Evolutionary conservation across 2,329 filamentous ascomycete genomes (phyloP), one percentile per base, ranked within the genome.

Genomic region (Apiospora saccharicola): DNA sequence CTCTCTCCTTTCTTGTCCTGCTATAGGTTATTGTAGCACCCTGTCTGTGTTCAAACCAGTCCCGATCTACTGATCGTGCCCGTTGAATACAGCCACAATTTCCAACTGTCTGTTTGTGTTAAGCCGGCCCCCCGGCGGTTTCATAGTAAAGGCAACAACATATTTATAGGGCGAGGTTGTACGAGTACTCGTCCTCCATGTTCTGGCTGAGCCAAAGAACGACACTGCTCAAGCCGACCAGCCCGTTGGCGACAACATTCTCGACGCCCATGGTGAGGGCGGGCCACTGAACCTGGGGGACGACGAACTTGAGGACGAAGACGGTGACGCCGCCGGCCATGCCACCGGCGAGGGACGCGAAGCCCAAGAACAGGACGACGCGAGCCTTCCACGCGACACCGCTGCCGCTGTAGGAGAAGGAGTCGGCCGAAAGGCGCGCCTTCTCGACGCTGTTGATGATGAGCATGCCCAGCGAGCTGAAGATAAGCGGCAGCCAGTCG

Each of bases 391-490:
- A 92, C 13, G 90, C 90, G 41, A 93, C 90, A 16, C 89, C 89
- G 68, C 85, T 87, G 68, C 90, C 90, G 73, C 86, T 87, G 82
- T 92, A 91, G 74, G 86, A 87, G 81, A 91, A 91, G 71, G 85
- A 88, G 83, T 93, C 90, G 77, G 88, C 86, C 77, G 89, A 89
- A 74, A 92, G 85, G 70, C 90, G 88, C 73, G 89, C 85, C 83
- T 92, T 92, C 83, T 92, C 90, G 75, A 92, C 90, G 76, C 86
- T 89, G 85, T 92, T 92, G 85, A 92, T 92, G 81, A 92, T 92
- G 72, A 92, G 86, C 90, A 92, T 92, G 75, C 91, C 90, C 74
- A 92, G 85, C 74, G 87, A 86, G 75, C 87, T 90, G 84, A 92
- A 92, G 81, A 92, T 87, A 76, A 92, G 86, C 70, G 90, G 90